Evolutionary conservation across 352 stramenopile genomes (phyloP), one percentile per base, ranked within the genome.

Genomic region (Pseudoperonospora humuli): DNA sequence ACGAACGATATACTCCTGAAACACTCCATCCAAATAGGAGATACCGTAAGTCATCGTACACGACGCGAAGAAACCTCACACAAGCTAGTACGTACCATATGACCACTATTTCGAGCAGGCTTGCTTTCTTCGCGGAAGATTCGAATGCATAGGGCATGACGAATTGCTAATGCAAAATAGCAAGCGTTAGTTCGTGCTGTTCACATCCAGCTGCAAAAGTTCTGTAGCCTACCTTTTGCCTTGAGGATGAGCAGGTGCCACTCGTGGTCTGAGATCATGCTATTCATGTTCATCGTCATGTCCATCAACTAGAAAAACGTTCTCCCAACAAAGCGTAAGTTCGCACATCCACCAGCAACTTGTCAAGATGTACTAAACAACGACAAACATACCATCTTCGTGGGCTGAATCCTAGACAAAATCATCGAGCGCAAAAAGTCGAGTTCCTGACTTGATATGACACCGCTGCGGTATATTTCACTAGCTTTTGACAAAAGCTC

Each of bases 231-330:
- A 84, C 80, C 76, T 68, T 90, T 93, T 11, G 70, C 67, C 43
- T 89, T 88, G 7, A 93, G 50, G 25, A 93, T 76, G 14, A 90
- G 58, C 33, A 80, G 61, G 47, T 93, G 79, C 80, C 80, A 93
- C 50, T 93, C 75, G 53, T 93, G 80, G 33, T 93, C 77, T 3
- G 80, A 86, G 33, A 93, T 93, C 54, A 87, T 81, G 15, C 70
- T 68, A 50, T 88, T 73, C 77, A 86, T 88, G 26, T 79, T 84
- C 63, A 87, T 85, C 0, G 77, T 85, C 67, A 79, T 86, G 47
- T 89, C 76, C 29, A 78, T 83, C 24, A 92, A 57, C 76, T 89
- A 20, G 23, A 10, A 26, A n/a, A 24, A 39, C 15, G 9, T 15
- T 5, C 37, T 13, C n/a, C 37, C 0, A 23, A 0, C n/a, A 43